A percentile compares a stretch with the other conserved stretches of the same genome.
Conservation (phyloP, 257 asterid genomes). For the Solanum bulbocastanum region DNA sequence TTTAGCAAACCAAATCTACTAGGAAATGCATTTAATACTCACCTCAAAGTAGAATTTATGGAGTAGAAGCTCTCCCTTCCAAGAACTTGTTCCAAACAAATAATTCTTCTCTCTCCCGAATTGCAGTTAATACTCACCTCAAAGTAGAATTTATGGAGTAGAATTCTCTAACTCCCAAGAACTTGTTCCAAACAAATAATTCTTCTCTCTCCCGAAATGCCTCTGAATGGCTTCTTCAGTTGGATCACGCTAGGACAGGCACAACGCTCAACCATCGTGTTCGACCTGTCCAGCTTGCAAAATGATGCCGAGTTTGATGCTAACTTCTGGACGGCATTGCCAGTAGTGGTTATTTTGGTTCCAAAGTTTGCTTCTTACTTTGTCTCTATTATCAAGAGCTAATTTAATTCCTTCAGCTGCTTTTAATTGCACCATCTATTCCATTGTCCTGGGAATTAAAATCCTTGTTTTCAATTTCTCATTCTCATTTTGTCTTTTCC, state of each 20-base stretch:
- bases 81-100: neutral
- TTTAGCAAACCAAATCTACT: neutral
- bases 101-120: neutral
- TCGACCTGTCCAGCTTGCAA: neutral
- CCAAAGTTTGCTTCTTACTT: neutral
- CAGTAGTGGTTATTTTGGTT: neutral
- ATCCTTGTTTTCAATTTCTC: neutral
- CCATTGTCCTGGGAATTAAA: neutral
- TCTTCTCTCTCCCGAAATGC: neutral
- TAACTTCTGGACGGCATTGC: neutral
- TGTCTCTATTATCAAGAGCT: neutral
- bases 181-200: neutral
- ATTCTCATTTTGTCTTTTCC: neutral
- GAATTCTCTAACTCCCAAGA: neutral
- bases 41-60: neutral
- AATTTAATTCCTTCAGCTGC: neutral
- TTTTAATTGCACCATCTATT: neutral
- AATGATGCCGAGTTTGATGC: neutral
- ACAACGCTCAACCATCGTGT: neutral
- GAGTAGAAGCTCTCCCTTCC: neutral
- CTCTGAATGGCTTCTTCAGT: neutral
- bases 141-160: neutral
- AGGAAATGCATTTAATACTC: neutral
- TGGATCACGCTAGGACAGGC: neutral
- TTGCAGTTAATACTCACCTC: neutral